Evolutionary conservation across 495 filamentous ascomycete species (phyloP).

Genomic region (Neurospora discreta): DNA sequence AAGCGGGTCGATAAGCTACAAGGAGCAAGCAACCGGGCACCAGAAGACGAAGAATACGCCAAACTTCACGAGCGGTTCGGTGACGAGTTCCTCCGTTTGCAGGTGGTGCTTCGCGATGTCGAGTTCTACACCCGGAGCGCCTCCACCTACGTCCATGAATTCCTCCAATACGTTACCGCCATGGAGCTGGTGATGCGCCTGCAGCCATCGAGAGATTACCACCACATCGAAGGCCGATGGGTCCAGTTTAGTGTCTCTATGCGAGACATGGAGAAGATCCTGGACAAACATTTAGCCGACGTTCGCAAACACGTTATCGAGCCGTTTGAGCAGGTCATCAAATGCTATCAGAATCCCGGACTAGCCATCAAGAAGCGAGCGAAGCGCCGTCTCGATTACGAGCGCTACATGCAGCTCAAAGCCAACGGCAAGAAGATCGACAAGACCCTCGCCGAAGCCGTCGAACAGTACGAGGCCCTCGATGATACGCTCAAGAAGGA

Average conservation of each 20-base stretch:
- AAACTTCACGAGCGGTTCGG: slow-evolving; percentile 65
- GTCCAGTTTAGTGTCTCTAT: slow-evolving; percentile 70
- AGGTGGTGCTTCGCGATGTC: slow-evolving; percentile 82
- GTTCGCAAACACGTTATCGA: slow-evolving; percentile 76
- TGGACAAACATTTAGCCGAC: slow-evolving; percentile 74
- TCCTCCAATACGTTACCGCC: slow-evolving; percentile 55
- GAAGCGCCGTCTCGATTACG: slow-evolving; percentile 81
- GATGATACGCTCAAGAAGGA: slow-evolving; percentile 91
- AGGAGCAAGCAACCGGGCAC: slow-evolving; percentile 50
- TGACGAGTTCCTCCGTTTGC: slow-evolving; percentile 79
- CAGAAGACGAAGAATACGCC: slow-evolving; percentile 71
- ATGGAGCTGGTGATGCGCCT: slow-evolving; percentile 56
- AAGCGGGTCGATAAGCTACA: slow-evolving; percentile 67
- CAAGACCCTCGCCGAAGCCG: slow-evolving; percentile 70
- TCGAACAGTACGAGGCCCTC: slow-evolving; percentile 75
- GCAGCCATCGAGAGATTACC: slow-evolving; percentile 46
- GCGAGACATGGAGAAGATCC: slow-evolving; percentile 63
- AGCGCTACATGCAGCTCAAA: slow-evolving; percentile 48
- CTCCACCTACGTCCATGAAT: slow-evolving; percentile 57
- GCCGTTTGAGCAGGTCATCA: slow-evolving; percentile 72
- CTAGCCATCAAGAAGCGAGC: slow-evolving; percentile 84
- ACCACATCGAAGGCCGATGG: slow-evolving; percentile 87
- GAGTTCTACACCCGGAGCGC: slow-evolving; percentile 72
- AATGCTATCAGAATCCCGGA: slow-evolving; percentile 68
- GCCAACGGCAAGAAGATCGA: slow-evolving; percentile 65